These are phyloP conservation scores for Ceratorhiza oryzae-sativae DNA, from an alignment of 1,284 basidiomycete genomes.

Conservation along the genomic window DNA sequence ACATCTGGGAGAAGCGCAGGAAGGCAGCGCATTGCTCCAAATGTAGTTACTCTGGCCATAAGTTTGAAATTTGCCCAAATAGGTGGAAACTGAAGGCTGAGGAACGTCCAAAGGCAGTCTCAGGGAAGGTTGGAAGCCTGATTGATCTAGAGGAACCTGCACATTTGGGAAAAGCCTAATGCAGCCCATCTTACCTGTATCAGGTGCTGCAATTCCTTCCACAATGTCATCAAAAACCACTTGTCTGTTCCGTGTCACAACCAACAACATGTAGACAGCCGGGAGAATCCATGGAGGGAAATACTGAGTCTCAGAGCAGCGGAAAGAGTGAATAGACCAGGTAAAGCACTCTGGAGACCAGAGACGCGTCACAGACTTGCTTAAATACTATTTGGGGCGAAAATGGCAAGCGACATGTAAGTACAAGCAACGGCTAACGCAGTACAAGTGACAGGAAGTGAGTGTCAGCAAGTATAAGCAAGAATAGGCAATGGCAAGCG, in stretches of 20 bases:
- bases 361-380: too few relatives aligned
- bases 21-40: background rate
- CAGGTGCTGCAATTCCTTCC: background rate
- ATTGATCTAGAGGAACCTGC: background rate
- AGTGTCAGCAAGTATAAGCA: too few relatives aligned
- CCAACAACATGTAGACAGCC: too few relatives aligned
- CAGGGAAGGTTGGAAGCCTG: background rate
- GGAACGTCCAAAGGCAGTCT: background rate
- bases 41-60: background rate
- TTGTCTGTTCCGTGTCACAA: background rate
- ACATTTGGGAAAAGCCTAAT: background rate
- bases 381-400: too few relatives aligned
- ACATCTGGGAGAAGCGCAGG: background rate
- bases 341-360: too few relatives aligned
- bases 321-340: too few relatives aligned
- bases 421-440: too few relatives aligned
- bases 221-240: background rate
- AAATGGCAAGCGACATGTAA: too few relatives aligned
- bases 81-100: background rate
- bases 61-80: background rate
- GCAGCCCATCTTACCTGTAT: slow-evolving; percentile 3
- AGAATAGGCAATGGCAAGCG: too few relatives aligned
- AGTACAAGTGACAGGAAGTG: too few relatives aligned
- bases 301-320: too few relatives aligned
- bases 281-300: too few relatives aligned